Conservation (phyloP, 495 filamentous ascomycete genomes). For the Aspergillus asperescens region DNA sequence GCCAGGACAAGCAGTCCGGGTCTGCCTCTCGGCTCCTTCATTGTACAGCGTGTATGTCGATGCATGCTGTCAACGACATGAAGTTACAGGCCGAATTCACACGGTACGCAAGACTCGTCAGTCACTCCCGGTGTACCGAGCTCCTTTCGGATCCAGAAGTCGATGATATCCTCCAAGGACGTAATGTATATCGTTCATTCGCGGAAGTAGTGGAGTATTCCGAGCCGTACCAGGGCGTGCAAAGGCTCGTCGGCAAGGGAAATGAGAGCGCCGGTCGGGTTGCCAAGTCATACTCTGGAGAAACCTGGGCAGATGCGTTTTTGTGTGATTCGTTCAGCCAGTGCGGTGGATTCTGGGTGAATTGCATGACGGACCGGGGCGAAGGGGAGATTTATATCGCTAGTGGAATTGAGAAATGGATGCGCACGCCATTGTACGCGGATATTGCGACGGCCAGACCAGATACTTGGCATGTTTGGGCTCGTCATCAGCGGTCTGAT, state of each 20-base stretch:
- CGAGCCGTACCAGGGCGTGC: constrained; percentile 38
- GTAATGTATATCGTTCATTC: constrained; percentile 46
- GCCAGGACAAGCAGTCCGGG: constrained; percentile 1
- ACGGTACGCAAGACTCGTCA: constrained; percentile 39
- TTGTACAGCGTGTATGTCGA: constrained; percentile 6
- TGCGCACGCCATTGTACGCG: constrained; percentile 38
- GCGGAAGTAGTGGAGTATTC: constrained; percentile 47
- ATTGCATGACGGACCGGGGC: constrained; percentile 44
- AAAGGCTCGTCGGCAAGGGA: constrained; percentile 40
- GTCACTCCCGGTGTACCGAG: constrained; percentile 32
- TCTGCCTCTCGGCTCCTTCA: constrained; percentile 9
- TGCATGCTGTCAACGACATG: constrained; percentile 1
- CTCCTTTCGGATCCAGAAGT: constrained; percentile 34
- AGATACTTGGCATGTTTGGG: constrained; percentile 43
- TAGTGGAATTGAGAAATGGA: constrained; percentile 43
- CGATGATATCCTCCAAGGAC: constrained; percentile 47
- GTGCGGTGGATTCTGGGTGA: constrained; percentile 49
- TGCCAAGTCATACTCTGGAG: constrained; percentile 28
- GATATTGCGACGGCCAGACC: constrained; percentile 15
- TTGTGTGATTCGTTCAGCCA: constrained; percentile 45
- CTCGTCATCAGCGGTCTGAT: constrained; percentile 28
- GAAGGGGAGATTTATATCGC: constrained; percentile 45
- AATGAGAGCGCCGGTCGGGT: constrained; percentile 43
- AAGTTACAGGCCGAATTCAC: constrained; percentile 30
- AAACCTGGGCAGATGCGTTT: constrained; percentile 36